phyloP scores from a whole-genome alignment of 805 yeast species.

The Spathaspora passalidarum region DNA sequence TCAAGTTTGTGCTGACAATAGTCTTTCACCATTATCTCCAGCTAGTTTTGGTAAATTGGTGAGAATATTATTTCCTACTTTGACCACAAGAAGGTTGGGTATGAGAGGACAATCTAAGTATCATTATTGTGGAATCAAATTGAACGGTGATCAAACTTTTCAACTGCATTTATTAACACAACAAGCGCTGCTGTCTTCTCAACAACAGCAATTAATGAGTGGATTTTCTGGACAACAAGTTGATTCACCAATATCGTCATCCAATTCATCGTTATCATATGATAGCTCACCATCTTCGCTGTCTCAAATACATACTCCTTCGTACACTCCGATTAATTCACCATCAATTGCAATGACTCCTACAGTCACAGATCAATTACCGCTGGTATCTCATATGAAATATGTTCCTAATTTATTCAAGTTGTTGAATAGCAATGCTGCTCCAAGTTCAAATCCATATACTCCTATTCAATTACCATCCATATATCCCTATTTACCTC shows the following conservation, averaged over 20 bases:
- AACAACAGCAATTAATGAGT: slow-evolving; percentile 3
- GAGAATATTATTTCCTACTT: slow-evolving; percentile 57
- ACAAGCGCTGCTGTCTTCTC: slow-evolving; percentile 4
- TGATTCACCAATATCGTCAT: slow-evolving; percentile 11
- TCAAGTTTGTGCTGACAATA: slow-evolving; percentile 35
- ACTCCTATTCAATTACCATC: slow-evolving; percentile 29
- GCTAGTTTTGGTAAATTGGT: slow-evolving; percentile 80
- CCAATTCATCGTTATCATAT: slow-evolving; percentile 12
- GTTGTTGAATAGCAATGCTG: slow-evolving; percentile 12
- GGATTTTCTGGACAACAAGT: slow-evolving; percentile 5
- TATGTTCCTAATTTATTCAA: slow-evolving; percentile 30
- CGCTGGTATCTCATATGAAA: slow-evolving; percentile 18
- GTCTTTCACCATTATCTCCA: slow-evolving; percentile 61
- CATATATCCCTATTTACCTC: slow-evolving; percentile 42
- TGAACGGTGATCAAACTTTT: slow-evolving; percentile 33
- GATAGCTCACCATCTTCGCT: slow-evolving; percentile 11
- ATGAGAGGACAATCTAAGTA: slow-evolving; percentile 79
- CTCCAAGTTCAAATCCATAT: slow-evolving; percentile 9
- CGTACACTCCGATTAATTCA: slow-evolving; percentile 12
- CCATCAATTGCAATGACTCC: slow-evolving; percentile 7
- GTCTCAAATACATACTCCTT: slow-evolving; percentile 11
- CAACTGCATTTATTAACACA: slow-evolving; percentile 6
- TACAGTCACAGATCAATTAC: slow-evolving; percentile 10
- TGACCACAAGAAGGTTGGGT: slow-evolving; percentile 77
- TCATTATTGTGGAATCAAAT: slow-evolving; percentile 76